These are phyloP conservation scores for Fusarium sp. DNA, from an alignment of 2,329 filamentous ascomycete species.

Conservation along the genomic window DNA sequence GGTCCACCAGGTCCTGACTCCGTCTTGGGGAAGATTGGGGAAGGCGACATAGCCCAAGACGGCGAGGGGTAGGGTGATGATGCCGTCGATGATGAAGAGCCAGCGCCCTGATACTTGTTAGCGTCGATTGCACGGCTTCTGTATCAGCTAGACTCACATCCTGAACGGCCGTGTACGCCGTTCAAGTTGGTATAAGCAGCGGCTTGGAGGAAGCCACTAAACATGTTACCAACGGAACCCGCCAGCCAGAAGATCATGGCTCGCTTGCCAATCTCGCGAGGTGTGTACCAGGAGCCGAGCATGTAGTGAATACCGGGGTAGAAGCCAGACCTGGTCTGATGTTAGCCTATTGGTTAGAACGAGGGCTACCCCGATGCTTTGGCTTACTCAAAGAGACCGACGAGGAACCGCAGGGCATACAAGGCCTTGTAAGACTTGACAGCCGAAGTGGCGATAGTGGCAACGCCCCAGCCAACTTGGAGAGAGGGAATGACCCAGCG, in stretches of 20 bases:
- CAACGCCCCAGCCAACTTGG: slow-evolving; percentile 27
- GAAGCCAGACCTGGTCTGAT: slow-evolving; percentile 57
- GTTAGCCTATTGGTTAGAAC: slow-evolving; percentile 39
- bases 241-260: slow-evolving; percentile 36
- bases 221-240: slow-evolving; percentile 23
- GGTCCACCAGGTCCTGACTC: slow-evolving; percentile 40
- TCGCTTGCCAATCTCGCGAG: slow-evolving; percentile 35
- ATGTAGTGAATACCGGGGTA: slow-evolving; percentile 52
- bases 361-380: slow-evolving; percentile 34
- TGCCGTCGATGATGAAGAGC: slow-evolving; percentile 50
- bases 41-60: slow-evolving; percentile 43
- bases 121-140: background rate
- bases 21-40: slow-evolving; percentile 41
- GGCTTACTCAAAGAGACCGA: slow-evolving; percentile 34
- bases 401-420: slow-evolving; percentile 29
- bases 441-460: slow-evolving; percentile 14
- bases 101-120: slow-evolving; percentile 32
- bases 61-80: slow-evolving; percentile 38
- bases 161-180: slow-evolving; percentile 21
- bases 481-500: slow-evolving; percentile 17
- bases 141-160: slow-evolving; percentile 3
- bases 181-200: slow-evolving; percentile 28
- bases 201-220: slow-evolving; percentile 34
- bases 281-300: slow-evolving; percentile 39
- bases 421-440: slow-evolving; percentile 22